Conservation (phyloP, 768 basidiomycete genomes). For the Termitomyces heimii region DNA sequence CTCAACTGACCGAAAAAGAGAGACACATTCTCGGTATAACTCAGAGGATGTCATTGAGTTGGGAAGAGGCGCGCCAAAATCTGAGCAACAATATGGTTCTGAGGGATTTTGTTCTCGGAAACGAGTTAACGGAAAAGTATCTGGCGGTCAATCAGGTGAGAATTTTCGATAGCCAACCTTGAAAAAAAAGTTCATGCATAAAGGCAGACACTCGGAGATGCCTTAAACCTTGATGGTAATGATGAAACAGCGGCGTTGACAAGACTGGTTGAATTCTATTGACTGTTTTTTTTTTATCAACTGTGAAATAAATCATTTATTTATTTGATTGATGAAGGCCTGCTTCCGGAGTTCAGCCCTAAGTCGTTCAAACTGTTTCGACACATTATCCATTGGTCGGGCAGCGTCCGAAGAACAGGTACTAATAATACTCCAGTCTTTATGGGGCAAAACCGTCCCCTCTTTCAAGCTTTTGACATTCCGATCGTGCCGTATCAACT, state of each 20-base stretch:
- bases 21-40: constrained; percentile 41
- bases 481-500: too few species aligned
- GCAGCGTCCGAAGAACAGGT: too few species aligned
- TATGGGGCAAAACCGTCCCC: too few species aligned
- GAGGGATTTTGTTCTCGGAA: constrained; percentile 32
- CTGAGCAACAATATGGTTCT: constrained; percentile 33
- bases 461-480: too few species aligned
- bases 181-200: background rate
- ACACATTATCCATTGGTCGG: too few species aligned
- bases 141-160: constrained; percentile 46
- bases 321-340: too few species aligned
- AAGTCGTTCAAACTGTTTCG: too few species aligned
- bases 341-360: too few species aligned
- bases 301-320: too few species aligned
- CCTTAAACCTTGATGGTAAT: constrained; percentile 20
- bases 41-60: constrained; percentile 43
- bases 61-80: constrained; percentile 39
- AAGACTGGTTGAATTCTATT: constrained; percentile 28
- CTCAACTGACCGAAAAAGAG: constrained; percentile 37
- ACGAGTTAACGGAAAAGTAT: constrained; percentile 39
- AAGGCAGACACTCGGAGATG: constrained; percentile 16
- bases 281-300: background rate
- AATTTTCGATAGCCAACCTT: background rate
- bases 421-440: too few species aligned
- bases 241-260: constrained; percentile 14